A percentile compares a stretch with the other conserved stretches of the same genome.
These are phyloP conservation scores for Beauveria australis DNA, from an alignment of 2,329 filamentous ascomycete species.

Conservation along the genomic window DNA sequence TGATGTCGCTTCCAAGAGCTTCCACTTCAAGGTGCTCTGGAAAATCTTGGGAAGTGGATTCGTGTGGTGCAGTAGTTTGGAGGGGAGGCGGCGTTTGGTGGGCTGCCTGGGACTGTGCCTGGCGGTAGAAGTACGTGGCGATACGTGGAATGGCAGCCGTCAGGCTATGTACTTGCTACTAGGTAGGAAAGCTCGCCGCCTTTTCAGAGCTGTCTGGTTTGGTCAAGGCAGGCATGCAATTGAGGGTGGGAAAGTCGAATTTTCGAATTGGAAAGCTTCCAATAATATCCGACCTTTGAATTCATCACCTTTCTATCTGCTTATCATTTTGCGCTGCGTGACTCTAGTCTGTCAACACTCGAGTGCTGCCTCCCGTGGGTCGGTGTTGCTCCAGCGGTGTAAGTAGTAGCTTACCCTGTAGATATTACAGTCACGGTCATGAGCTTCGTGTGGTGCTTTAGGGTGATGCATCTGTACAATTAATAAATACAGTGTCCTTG, in stretches of 20 bases:
- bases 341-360: neutral
- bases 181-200: neutral
- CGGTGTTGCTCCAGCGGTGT: neutral
- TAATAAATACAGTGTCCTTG: no score
- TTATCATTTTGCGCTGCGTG: neutral
- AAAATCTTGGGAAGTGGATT: conserved; percentile 11
- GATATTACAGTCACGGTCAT: neutral
- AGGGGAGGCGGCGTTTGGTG: conserved; percentile 3
- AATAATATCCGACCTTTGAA: no score
- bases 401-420: neutral
- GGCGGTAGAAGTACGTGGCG: neutral
- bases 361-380: neutral
- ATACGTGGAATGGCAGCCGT: neutral
- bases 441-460: no score
- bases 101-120: neutral
- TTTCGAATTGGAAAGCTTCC: neutral
- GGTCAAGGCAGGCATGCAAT: neutral
- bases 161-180: neutral
- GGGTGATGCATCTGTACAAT: no score
- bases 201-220: neutral
- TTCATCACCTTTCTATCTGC: neutral
- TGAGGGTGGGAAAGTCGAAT: neutral
- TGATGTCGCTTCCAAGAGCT: conserved; percentile 12
- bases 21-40: conserved; percentile 7
- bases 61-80: neutral